Conservation (phyloP, 371 early-diverging fungal species). For the Catenaria anguillulae region DNA sequence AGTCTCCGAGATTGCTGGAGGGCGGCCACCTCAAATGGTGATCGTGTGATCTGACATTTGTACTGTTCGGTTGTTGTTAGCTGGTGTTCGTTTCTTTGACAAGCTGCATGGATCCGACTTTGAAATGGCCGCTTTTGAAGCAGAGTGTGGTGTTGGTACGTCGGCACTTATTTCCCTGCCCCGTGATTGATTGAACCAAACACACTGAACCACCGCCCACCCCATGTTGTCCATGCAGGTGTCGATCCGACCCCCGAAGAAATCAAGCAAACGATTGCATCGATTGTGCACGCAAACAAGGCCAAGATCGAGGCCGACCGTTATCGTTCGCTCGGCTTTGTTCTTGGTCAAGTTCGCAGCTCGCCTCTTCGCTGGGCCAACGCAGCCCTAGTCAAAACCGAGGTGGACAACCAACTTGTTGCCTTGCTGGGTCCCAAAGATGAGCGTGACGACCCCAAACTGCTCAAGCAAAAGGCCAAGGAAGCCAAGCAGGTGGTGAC, state of each 20-base stretch:
- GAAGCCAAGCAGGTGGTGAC: too few relatives aligned
- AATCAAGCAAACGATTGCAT: constrained; percentile 34
- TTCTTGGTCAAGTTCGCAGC: constrained; percentile 56
- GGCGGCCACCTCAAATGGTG: too few relatives aligned
- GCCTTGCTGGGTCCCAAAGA: constrained; percentile 87
- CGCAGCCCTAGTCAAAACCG: constrained; percentile 64
- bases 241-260: constrained; percentile 59
- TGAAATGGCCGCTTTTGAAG: constrained; percentile 52
- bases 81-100: constrained; percentile 58
- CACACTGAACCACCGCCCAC: too few relatives aligned
- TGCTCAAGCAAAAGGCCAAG: constrained; percentile 43
- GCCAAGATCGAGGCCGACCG: constrained; percentile 62
- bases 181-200: too few relatives aligned
- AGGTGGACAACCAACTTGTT: constrained; percentile 65
- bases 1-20: too few relatives aligned
- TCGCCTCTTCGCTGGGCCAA: constrained; percentile 70
- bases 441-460: constrained; percentile 64
- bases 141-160: constrained; percentile 84
- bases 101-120: constrained; percentile 29
- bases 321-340: constrained; percentile 58
- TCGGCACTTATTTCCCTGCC: too few relatives aligned
- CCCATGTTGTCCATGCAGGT: too few relatives aligned
- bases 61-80: too few relatives aligned
- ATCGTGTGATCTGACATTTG: too few relatives aligned
- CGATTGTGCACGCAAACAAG: constrained; percentile 45